Evolutionary conservation across 1,284 basidiomycete species (phyloP), one percentile per base, ranked within the genome.

Genomic region (Trichosporon inkin): DNA sequence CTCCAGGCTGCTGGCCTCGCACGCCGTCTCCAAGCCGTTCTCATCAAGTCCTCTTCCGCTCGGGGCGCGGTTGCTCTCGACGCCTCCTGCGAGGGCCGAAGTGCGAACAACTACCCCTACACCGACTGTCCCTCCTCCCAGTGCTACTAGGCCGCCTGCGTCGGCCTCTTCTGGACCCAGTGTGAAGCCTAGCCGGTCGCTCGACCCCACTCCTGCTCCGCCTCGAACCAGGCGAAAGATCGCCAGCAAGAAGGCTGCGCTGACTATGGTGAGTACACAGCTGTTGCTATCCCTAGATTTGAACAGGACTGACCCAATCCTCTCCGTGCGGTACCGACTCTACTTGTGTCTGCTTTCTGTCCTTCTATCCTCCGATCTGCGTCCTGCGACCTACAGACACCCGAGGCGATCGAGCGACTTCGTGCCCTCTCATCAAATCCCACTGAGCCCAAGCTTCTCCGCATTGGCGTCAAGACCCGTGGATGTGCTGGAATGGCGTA

Each of bases 401-500:
- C 92, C 1, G 79, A 81, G 32, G 95, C 95, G 13, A 85, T 96
- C 2, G 77, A 80, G 11, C 86, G 89, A 32, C 82, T 97, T 40
- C 83, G 80, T 8, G 82, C 81, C 10, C 82, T 99, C 20, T 79
- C 92, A 61, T 58, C 73, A 10, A 70, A 69, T 35, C 71, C 73
- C 10, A 71, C 73, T 47, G 70, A 74, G n/a, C 93, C 94, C 1
- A 90, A 92, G 72, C 84, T 96, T 60, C 89, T 99, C 63, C 89
- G 95, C 8, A 92, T 99, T 62, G 92, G 93, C 35, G 93, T 99
- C 51, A 86, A 89, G 69, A 96, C 98, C 80, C 97, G 98, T 79
- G 96, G 96, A n/a, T 99, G 96, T 77, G 96, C 96, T 0, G 96
- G 96, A 7, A 86, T 99, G 78, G 88, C 90, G 28, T 99, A 99